Evolutionary conservation across 495 filamentous ascomycete species (phyloP).

Genomic region (Penicillium lagena): DNA sequence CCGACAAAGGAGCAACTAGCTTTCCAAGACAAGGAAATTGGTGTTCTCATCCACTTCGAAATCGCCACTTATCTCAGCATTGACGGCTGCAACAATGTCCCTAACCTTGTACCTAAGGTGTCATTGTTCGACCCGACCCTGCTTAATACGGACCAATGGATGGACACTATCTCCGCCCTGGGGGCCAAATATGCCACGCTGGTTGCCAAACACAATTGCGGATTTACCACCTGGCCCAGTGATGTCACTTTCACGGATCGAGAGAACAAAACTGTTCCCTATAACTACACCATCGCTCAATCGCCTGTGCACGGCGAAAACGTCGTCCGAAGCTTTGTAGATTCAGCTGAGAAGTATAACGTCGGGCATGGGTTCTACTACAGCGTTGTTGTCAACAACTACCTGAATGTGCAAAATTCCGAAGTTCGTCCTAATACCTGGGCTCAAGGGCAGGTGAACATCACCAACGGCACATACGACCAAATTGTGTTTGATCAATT

Average conservation of each 20-base stretch:
- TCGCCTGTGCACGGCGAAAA: conserved; percentile 6
- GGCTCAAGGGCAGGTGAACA: conserved; percentile 5
- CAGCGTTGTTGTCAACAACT: conserved; percentile 5
- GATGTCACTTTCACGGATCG: conserved; percentile 2
- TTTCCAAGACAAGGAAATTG: conserved; percentile 7
- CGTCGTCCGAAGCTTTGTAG: conserved; percentile 5
- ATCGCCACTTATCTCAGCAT: conserved; percentile 6
- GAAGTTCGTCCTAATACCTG: conserved; percentile 1
- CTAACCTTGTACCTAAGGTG: conserved; percentile 1
- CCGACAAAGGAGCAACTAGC: conserved; percentile 7
- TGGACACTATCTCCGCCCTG: conserved; percentile 4
- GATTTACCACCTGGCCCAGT: conserved; percentile 5
- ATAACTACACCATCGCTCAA: conserved; percentile 5
- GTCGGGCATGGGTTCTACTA: conserved; percentile 9
- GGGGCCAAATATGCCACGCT: conserved; percentile 6
- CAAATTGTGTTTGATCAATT: conserved; percentile 7
- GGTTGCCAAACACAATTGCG: conserved; percentile 7
- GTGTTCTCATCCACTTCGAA: conserved; percentile 5
- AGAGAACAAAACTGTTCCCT: conserved; percentile 4
- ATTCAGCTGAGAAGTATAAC: conserved; percentile 4
- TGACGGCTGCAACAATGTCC: conserved; percentile 7
- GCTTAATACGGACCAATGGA: conserved; percentile 4
- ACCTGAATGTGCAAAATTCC: conserved; percentile 7
- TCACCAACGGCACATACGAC: conserved; percentile 6
- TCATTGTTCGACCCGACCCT: conserved; percentile 1